Percentiles rank a stretch among this genome's conserved stretches.
phyloP scores from a whole-genome alignment of 2,329 filamentous ascomycete species.

The Colletotrichum somersetense region DNA sequence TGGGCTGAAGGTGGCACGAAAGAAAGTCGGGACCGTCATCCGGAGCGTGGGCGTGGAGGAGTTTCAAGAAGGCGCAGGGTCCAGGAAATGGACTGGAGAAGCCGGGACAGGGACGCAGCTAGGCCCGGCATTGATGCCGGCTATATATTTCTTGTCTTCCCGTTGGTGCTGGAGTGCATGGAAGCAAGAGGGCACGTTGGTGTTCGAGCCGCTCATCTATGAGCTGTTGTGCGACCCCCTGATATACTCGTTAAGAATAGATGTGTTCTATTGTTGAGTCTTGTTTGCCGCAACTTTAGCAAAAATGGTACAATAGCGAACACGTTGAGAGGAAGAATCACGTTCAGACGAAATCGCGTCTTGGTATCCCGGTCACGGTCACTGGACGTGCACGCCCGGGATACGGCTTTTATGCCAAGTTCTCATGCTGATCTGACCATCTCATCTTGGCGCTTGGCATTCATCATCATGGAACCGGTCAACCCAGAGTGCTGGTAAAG shows the following conservation, averaged over 20 bases:
- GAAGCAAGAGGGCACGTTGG: no score
- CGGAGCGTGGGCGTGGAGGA: neutral
- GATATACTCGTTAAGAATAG: neutral
- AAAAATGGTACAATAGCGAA: neutral
- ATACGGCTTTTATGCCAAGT: neutral
- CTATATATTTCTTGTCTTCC: neutral
- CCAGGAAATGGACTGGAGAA: neutral
- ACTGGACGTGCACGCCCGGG: neutral
- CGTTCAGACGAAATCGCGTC: neutral
- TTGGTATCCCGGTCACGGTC: neutral
- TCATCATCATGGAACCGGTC: no score
- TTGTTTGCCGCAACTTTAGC: neutral
- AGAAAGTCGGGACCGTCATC: constrained; percentile 14
- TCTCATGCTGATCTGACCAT: neutral
- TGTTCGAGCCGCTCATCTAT: neutral
- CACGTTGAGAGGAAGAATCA: neutral
- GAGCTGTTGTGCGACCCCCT: neutral
- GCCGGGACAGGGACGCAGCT: no score
- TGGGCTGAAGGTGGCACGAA: constrained; percentile 4
- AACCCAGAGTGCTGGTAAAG: no score
- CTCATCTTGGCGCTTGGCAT: neutral
- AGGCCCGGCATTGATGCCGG: neutral
- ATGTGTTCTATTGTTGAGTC: neutral
- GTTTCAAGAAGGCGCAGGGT: constrained; percentile 1
- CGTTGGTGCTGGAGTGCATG: neutral